A percentile compares a stretch with the other conserved stretches of the same genome.
Conservation (phyloP, 768 basidiomycete species). For the Mycena maculata region DNA sequence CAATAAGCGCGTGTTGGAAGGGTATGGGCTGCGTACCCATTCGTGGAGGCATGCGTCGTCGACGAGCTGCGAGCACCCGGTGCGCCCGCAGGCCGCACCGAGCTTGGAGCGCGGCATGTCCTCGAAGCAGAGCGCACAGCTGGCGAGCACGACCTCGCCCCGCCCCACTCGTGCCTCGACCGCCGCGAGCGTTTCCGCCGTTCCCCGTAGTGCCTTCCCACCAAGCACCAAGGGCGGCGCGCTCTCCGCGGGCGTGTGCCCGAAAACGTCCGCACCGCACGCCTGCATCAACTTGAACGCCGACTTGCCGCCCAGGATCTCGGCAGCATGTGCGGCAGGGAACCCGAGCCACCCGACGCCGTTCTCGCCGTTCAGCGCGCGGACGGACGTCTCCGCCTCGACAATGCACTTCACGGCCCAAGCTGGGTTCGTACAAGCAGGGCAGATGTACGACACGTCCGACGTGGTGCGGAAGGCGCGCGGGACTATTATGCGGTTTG, state of each 20-base stretch:
- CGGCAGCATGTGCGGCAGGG: background rate
- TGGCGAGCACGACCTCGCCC: slow-evolving; percentile 38
- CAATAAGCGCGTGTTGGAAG: background rate
- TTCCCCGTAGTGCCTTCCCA: slow-evolving; percentile 12
- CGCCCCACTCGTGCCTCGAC: slow-evolving; percentile 36
- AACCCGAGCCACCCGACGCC: slow-evolving; percentile 41
- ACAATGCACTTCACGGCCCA: slow-evolving; percentile 22
- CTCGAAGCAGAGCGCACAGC: slow-evolving; percentile 44
- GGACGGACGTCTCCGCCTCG: slow-evolving; percentile 30
- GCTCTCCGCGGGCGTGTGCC: background rate
- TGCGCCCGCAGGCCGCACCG: slow-evolving; percentile 40
- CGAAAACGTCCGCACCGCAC: slow-evolving; percentile 35
- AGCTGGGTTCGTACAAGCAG: slow-evolving; percentile 31
- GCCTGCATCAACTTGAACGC: slow-evolving; percentile 44
- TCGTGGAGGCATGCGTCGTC: slow-evolving; percentile 40
- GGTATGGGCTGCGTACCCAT: slow-evolving; percentile 33
- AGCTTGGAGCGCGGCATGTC: slow-evolving; percentile 38
- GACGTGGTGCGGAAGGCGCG: slow-evolving; percentile 18
- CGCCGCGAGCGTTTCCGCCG: background rate
- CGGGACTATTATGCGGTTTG: slow-evolving; percentile 42
- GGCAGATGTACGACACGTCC: slow-evolving; percentile 33
- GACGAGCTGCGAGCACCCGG: slow-evolving; percentile 39
- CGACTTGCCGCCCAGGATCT: slow-evolving; percentile 37
- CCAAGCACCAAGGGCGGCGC: slow-evolving; percentile 9
- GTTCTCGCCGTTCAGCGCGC: slow-evolving; percentile 36